Base-by-base conservation (phyloP, 2,329 filamentous ascomycete genomes). In the Alternaria novae-zelandiae region DNA sequence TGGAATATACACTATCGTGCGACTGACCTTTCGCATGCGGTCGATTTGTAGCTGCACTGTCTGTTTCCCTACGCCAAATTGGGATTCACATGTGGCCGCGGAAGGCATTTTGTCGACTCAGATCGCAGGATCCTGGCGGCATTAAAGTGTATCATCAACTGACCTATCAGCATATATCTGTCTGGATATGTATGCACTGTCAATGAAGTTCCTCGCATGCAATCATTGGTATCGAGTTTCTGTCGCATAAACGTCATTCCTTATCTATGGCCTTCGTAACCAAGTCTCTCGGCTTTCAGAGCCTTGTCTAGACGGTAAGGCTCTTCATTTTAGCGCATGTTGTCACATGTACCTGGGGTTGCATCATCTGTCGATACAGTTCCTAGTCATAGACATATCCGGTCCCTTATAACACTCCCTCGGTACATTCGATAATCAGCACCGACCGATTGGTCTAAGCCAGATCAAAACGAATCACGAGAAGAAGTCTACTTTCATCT, bases 321-420 rank as follows among this genome's bases (percentile, higher is more conserved):
- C 58, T 50, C 28, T 54, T 26, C 30, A 41, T 13, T n/a, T 49
- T 45, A 56, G 54, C 9, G 45, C 26, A 70, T 72, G 68, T 72
- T 72, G 70, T 71, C 69, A 72, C 36, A 21, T 21, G 17, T 50
- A 20, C 54, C 43, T 46, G 25, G 25, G 36, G 53, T 72, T 72
- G 70, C 70, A 72, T 59, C 70, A 72, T 72, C 41, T 54, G 59
- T 58, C 58, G 61, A 28, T 26, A 47, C 41, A 55, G 43, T 45
- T 54, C 56, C 58, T 28, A 17, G 36, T 10, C 9, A 25, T 28
- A 15, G 21, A 17, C 45, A 54, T 60, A 44, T 70, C 56, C 63
- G 55, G 43, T 55, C 26, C 17, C 57, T 66, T 71, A 71, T 65
- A 72, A 71, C 61, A 43, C 51, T 26, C 58, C 46, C 59, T 55